Evolutionary conservation across 176 grass and related monocot species (phyloP).

Genomic region (Musa acuminata): DNA sequence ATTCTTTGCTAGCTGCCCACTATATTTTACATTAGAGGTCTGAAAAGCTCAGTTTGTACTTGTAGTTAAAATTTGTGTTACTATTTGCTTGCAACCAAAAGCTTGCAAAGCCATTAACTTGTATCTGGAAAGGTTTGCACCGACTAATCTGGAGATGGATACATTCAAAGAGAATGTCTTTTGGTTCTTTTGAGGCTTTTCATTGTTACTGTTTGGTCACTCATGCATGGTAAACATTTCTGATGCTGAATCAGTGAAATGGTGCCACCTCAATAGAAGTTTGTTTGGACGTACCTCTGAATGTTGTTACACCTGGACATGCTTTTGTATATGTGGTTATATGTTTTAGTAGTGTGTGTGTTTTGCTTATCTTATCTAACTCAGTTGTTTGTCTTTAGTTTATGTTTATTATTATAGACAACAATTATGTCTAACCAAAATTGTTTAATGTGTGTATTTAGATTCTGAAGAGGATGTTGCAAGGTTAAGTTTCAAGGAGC

Average conservation of each 20-base stretch:
- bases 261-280: background rate
- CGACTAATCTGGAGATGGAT: too few relatives aligned
- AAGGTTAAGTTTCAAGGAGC: slow-evolving; percentile 72
- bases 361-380: too few relatives aligned
- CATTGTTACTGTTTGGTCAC: background rate
- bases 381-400: background rate
- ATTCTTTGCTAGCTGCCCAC: too few relatives aligned
- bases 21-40: too few relatives aligned
- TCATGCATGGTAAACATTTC: background rate
- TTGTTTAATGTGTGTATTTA: slow-evolving; percentile 10
- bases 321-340: background rate
- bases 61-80: background rate
- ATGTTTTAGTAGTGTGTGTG: background rate
- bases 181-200: too few relatives aligned
- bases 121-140: too few relatives aligned
- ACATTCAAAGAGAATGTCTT: too few relatives aligned
- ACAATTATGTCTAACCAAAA: background rate
- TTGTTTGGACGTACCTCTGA: background rate
- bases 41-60: background rate
- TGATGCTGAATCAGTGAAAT: background rate
- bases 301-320: background rate
- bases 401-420: background rate
- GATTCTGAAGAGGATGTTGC: slow-evolving; percentile 26
- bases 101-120: too few relatives aligned
- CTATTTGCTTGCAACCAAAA: background rate